Conservation (phyloP, 1,284 basidiomycete genomes). For the Cryptococcus depauperatus region DNA sequence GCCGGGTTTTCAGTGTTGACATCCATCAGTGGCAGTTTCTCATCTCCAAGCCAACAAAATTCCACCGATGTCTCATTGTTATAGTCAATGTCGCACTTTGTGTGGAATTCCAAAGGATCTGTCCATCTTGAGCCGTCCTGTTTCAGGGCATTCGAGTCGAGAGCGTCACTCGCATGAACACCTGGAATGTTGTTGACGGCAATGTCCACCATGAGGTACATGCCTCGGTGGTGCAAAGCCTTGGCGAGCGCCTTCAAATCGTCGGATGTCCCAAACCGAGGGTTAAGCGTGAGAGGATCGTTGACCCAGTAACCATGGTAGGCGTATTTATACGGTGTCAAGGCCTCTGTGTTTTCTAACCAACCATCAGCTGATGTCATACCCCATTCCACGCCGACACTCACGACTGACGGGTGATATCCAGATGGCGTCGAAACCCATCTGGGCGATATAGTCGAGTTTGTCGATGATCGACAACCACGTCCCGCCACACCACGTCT, state of each 20-base stretch:
- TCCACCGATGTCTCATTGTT: conserved; percentile 58
- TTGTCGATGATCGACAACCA: conserved; percentile 66
- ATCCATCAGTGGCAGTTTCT: conserved; percentile 59
- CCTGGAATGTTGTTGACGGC: conserved; percentile 68
- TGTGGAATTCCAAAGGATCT: conserved; percentile 50
- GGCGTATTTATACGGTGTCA: conserved; percentile 52
- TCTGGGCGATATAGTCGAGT: conserved; percentile 66
- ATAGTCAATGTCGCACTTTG: conserved; percentile 59
- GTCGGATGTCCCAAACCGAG: conserved; percentile 58
- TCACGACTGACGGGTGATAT: conserved; percentile 37
- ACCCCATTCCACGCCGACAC: conserved; percentile 1
- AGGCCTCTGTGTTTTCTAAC: conserved; percentile 58
- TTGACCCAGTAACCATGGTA: conserved; percentile 48
- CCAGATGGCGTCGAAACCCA: conserved; percentile 65
- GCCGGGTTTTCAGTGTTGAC: conserved; percentile 59
- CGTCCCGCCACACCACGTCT: conserved; percentile 63
- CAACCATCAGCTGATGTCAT: conserved; percentile 47
- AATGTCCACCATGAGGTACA: conserved; percentile 73
- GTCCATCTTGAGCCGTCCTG: conserved; percentile 34
- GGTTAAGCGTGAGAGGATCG: conserved; percentile 58
- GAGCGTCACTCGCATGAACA: conserved; percentile 18
- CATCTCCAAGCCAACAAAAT: conserved; percentile 67
- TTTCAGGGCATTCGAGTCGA: conserved; percentile 19
- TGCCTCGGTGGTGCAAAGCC: conserved; percentile 59
- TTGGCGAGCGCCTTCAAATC: conserved; percentile 60